phyloP scores from a whole-genome alignment of 2,329 filamentous ascomycete species.

The Magnaporthales sp. region DNA sequence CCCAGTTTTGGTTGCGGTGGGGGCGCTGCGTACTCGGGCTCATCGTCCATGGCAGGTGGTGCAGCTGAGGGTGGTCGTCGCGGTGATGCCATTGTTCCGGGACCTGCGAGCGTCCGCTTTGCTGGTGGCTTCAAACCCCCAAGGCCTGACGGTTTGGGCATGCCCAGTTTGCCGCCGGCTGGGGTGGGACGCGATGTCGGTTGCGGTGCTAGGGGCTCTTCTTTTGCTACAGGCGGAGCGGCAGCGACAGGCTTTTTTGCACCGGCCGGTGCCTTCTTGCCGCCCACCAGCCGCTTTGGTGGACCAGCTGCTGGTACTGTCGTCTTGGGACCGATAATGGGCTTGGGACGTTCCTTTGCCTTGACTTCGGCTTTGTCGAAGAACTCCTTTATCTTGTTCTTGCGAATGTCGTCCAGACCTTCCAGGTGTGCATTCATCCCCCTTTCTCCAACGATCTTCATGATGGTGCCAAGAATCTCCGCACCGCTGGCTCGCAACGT shows the following conservation, averaged over 20 bases:
- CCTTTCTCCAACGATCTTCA: constrained; percentile 97
- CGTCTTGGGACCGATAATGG: constrained; percentile 46
- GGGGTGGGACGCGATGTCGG: constrained; percentile 42
- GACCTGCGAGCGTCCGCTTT: constrained; percentile 42
- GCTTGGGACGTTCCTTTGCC: constrained; percentile 87
- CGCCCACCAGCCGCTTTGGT: constrained; percentile 30
- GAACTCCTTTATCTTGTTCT: constrained; percentile 92
- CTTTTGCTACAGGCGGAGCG: constrained; percentile 33
- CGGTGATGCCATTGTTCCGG: constrained; percentile 42
- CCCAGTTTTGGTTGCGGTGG: constrained; percentile 50
- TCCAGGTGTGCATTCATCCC: constrained; percentile 91
- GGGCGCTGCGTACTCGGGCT: constrained; percentile 24
- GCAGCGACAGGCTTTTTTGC: constrained; percentile 34
- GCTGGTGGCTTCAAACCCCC: constrained; percentile 52
- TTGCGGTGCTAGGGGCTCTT: constrained; percentile 48
- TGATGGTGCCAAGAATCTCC: constrained; percentile 85
- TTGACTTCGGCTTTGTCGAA: constrained; percentile 76
- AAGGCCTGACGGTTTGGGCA: constrained; percentile 42
- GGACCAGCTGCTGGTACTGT: constrained; percentile 29
- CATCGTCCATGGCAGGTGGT: constrained; percentile 38
- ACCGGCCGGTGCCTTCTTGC: constrained; percentile 39
- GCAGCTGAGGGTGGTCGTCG: constrained; percentile 39
- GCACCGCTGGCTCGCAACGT: constrained; percentile 80
- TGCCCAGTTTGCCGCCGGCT: constrained; percentile 42
- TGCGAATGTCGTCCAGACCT: constrained; percentile 89